These are phyloP conservation scores for Nepenthes mirabilis DNA, from an alignment of 148 eudicot species.

Conservation along the genomic window DNA sequence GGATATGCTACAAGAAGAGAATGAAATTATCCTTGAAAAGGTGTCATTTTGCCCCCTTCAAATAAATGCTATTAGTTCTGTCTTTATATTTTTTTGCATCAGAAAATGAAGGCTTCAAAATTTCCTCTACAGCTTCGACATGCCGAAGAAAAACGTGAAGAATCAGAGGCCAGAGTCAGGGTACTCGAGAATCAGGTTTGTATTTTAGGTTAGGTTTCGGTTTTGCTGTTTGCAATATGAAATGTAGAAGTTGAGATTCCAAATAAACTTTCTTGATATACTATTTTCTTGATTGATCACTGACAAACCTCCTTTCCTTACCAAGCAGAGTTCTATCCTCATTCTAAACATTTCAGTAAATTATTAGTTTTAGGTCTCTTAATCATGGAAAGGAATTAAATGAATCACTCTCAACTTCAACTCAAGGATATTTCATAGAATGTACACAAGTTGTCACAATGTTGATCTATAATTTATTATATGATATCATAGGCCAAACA, in stretches of 20 bases:
- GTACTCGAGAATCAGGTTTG: conserved; percentile 86
- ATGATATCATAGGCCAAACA: too few species aligned
- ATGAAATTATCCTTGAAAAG: conserved; percentile 70
- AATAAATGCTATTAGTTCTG: background rate
- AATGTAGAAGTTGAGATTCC: background rate
- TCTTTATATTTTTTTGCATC: background rate
- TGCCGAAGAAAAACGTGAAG: conserved; percentile 79
- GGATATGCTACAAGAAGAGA: conserved; percentile 96
- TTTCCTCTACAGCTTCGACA: conserved; percentile 55
- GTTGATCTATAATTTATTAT: too few species aligned
- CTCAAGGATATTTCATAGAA: too few species aligned
- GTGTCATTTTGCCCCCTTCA: conserved; percentile 17
- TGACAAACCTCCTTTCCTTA: too few species aligned
- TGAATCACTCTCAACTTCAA: too few species aligned
- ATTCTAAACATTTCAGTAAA: too few species aligned
- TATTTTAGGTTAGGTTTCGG: conserved; percentile 5
- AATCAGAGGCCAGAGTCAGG: conserved; percentile 89
- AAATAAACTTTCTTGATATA: background rate
- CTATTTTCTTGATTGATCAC: too few species aligned
- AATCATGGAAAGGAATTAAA: too few species aligned
- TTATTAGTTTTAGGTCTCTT: too few species aligned
- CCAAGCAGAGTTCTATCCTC: too few species aligned
- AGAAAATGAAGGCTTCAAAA: conserved; percentile 4
- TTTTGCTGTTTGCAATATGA: background rate
- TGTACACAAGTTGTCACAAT: too few species aligned